Conservation (phyloP, 2,329 filamentous ascomycete genomes). For the Stachybotrys echinatus region DNA sequence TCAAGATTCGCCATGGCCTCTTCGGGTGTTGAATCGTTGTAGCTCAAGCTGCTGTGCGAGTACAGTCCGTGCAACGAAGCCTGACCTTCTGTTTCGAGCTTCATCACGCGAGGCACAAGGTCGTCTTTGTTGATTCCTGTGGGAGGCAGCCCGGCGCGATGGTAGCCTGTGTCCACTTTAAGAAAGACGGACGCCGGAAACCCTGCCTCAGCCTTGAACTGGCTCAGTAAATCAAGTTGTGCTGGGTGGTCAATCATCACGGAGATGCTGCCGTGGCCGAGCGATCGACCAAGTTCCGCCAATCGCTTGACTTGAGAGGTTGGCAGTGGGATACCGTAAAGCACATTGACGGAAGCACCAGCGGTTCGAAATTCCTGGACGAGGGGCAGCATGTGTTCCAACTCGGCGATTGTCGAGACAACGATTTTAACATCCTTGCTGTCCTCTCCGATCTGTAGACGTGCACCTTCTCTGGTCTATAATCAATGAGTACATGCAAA, state of each 20-base stretch:
- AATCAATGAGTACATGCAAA: accelerated
- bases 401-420: constrained; percentile 54
- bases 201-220: constrained; percentile 23
- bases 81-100: constrained; percentile 10
- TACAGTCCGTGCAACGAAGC: constrained; percentile 19
- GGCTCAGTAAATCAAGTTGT: constrained; percentile 29
- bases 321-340: constrained; percentile 58
- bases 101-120: constrained; percentile 29
- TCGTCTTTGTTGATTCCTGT: constrained; percentile 28
- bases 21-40: constrained; percentile 16
- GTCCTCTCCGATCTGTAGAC: constrained; percentile 45
- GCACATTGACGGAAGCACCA: constrained; percentile 26
- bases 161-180: constrained; percentile 60
- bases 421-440: constrained; percentile 43
- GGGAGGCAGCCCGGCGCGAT: constrained; percentile 52
- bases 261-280: constrained; percentile 42
- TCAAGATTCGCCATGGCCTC: constrained; percentile 23
- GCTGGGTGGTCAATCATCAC: constrained; percentile 53
- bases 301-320: constrained; percentile 48
- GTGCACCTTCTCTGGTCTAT: constrained; percentile 49
- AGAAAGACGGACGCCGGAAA: constrained; percentile 41
- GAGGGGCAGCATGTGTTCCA: constrained; percentile 46
- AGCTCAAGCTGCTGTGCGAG: constrained; percentile 27
- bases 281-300: constrained; percentile 32
- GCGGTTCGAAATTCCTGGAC: constrained; percentile 32